These are phyloP conservation scores for Agroathelia rolfsii DNA, from an alignment of 1,284 basidiomycete genomes.

Conservation along the genomic window DNA sequence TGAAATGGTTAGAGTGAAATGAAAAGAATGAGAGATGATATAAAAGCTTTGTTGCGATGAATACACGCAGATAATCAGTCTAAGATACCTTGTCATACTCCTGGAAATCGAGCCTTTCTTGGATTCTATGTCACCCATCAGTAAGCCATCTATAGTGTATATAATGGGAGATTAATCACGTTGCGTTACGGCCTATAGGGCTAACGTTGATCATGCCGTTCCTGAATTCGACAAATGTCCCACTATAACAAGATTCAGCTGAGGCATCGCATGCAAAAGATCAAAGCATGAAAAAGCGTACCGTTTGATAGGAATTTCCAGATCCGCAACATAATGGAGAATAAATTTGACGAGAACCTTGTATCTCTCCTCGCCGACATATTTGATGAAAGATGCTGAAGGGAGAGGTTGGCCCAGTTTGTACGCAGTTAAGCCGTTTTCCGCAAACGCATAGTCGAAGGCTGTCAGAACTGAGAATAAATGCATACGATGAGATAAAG, in stretches of 20 bases:
- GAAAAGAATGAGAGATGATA: conserved; percentile 2
- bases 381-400: conserved; percentile 85
- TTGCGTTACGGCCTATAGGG: conserved; percentile 92
- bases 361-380: conserved; percentile 89
- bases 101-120: conserved; percentile 78
- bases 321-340: conserved; percentile 84
- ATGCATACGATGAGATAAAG: conserved; percentile 3
- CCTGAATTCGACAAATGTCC: conserved; percentile 94
- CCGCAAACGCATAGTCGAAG: conserved; percentile 91
- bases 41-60: conserved; percentile 4
- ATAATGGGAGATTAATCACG: conserved; percentile 54
- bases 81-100: conserved; percentile 64
- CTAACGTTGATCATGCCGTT: conserved; percentile 98
- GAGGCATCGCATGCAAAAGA: conserved; percentile 2
- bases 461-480: conserved; percentile 54
- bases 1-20: conserved; percentile 26
- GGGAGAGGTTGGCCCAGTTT: conserved; percentile 69
- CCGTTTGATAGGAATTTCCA: conserved; percentile 95
- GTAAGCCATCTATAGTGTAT: not conserved
- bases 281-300: conserved; percentile 24
- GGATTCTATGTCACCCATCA: conserved; percentile 35
- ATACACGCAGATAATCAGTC: not conserved
- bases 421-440: conserved; percentile 92
- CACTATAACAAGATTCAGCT: conserved; percentile 36
- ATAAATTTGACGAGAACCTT: conserved; percentile 91